phyloP scores from a whole-genome alignment of 2,329 filamentous ascomycete species.

The Coniochaeta ligniaria region DNA sequence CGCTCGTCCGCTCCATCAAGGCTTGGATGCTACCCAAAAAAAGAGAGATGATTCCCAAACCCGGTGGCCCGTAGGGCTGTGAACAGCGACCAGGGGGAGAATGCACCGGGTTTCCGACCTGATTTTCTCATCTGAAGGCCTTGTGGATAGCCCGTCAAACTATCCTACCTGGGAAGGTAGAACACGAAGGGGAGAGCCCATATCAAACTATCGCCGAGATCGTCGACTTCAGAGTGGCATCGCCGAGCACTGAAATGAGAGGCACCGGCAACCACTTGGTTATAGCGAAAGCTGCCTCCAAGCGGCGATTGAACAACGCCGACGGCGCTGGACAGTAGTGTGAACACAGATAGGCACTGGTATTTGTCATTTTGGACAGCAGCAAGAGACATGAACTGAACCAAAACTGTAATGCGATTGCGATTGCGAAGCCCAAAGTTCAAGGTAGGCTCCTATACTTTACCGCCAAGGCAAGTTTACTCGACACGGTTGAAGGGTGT shows the following conservation, averaged over 20 bases:
- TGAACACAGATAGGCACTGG: neutral
- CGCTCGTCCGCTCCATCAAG: neutral
- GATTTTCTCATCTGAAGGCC: neutral
- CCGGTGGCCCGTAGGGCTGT: conserved; percentile 1
- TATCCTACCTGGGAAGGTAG: no score
- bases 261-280: neutral
- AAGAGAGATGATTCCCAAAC: neutral
- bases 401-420: no score
- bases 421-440: no score
- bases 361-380: neutral
- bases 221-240: neutral
- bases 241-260: neutral
- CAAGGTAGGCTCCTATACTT: no score
- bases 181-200: neutral
- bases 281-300: neutral
- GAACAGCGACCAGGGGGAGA: neutral
- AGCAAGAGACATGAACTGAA: neutral
- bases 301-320: neutral
- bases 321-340: neutral
- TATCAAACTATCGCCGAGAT: neutral
- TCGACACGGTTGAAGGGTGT: neutral
- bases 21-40: neutral
- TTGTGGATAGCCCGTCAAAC: neutral
- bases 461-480: neutral
- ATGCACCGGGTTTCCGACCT: neutral